Base-by-base conservation (phyloP, 495 filamentous ascomycete genomes). In the Trypethelium eluteriae region DNA sequence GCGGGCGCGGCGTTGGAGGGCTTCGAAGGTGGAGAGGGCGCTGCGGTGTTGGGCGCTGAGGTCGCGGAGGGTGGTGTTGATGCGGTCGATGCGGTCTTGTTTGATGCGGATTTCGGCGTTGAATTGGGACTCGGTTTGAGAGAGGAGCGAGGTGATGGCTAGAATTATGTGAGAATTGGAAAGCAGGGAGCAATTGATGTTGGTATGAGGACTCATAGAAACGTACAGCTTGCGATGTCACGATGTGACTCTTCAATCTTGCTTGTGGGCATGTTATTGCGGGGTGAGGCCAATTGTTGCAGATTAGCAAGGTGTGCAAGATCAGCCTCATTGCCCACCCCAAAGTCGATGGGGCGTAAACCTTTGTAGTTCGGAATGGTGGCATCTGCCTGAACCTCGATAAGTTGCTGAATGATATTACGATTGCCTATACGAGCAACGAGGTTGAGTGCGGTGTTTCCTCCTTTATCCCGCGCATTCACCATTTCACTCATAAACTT, bases 401-500 rank as follows among this genome's bases (percentile, higher is more conserved):
- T 76, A 50, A 98, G 81, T 72, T 98, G 94, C 38, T 90, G 89
- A 46, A 97, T 92, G 64, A 98, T 96, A 65, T 88, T 92, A 53
- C 86, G 83, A 73, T 94, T 97, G 39, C 92, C 89, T 62, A 96
- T 91, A 39, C 93, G 83, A 0, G 94, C 92, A 38, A 93, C 95
- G 71, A 96, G 86, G 72, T 96, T 96, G 49, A 98, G 80, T 32
- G 95, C 95, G 10, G 94, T 98, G 72, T 98, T 96, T 3, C 94
- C 94, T 63, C 89, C 87, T 69, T 90, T 89, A 76, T 98, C 94
- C 62, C 90, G 88, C 2, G 91, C 85, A 71, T 98, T 98, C 67
- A 98, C 93, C 70, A 98, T 90, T 71, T 97, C 92, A 34, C 88
- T 88, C 82, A 98, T 95, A 77, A 98, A 98, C 46, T 90, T 86